Conservation (phyloP, 2,329 filamentous ascomycete species). For the Lachnellula cervina region DNA sequence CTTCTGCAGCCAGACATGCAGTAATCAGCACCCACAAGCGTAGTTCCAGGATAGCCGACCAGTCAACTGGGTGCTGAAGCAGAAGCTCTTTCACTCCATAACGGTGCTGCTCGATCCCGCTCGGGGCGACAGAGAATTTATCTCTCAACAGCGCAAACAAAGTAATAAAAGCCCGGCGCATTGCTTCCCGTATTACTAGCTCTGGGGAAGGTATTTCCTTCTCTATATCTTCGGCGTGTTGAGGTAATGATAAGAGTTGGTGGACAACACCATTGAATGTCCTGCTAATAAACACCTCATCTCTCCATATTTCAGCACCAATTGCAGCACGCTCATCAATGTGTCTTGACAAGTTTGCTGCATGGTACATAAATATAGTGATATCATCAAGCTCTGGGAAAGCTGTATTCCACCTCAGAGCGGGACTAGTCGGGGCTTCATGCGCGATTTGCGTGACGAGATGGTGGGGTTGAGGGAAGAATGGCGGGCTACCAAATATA, state of each 20-base stretch:
- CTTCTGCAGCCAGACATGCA: background rate
- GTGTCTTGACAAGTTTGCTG: background rate
- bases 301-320: background rate
- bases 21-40: background rate
- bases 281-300: background rate
- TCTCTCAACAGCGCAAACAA: background rate
- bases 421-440: background rate
- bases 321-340: background rate
- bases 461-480: background rate
- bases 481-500: background rate
- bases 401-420: background rate
- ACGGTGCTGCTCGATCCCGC: background rate
- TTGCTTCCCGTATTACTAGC: background rate
- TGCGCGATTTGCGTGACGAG: background rate
- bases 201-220: background rate
- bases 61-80: background rate
- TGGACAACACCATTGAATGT: background rate
- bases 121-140: background rate
- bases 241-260: background rate
- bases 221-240: background rate
- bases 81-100: slow-evolving; percentile 13
- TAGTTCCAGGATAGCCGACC: background rate
- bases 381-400: background rate
- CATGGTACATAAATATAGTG: background rate
- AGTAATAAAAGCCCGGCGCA: background rate